These are phyloP conservation scores for Chytriomyces confervae DNA, from an alignment of 192 early-diverging fungal genomes.

Conservation along the genomic window DNA sequence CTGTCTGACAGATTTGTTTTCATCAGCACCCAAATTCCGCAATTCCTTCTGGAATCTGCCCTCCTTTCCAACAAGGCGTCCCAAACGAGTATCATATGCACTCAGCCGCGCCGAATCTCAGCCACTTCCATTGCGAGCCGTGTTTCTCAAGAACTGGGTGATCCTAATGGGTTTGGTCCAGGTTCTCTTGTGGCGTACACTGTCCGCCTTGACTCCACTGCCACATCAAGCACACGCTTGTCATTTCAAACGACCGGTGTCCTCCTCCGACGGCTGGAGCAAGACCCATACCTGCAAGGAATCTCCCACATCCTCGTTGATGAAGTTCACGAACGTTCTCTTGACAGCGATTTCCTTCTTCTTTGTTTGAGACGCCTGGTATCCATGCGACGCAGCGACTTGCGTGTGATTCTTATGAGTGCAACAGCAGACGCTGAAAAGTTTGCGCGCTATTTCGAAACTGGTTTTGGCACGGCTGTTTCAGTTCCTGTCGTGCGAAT, in stretches of 20 bases:
- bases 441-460: constrained; percentile 56
- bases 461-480: background rate
- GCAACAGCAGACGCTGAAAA: constrained; percentile 71
- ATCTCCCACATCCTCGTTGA: constrained; percentile 78
- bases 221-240: constrained; percentile 62
- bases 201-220: constrained; percentile 68
- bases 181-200: constrained; percentile 74
- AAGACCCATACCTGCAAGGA: constrained; percentile 60
- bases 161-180: constrained; percentile 55
- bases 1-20: constrained; percentile 55
- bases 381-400: constrained; percentile 28
- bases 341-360: constrained; percentile 80
- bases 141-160: constrained; percentile 77
- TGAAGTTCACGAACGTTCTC: constrained; percentile 78
- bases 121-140: constrained; percentile 80
- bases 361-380: constrained; percentile 64
- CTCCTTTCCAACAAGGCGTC: constrained; percentile 45
- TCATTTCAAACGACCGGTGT: constrained; percentile 82
- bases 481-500: constrained; percentile 50
- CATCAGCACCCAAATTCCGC: constrained; percentile 77
- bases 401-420: constrained; percentile 71
- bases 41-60: constrained; percentile 71
- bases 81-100: constrained; percentile 64
- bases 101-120: constrained; percentile 75
- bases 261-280: constrained; percentile 69